Evolutionary conservation across 108 stramenopile genomes (phyloP), one percentile per base, ranked within the genome.

Genomic region (Cyclostephanos invisitatus): DNA sequence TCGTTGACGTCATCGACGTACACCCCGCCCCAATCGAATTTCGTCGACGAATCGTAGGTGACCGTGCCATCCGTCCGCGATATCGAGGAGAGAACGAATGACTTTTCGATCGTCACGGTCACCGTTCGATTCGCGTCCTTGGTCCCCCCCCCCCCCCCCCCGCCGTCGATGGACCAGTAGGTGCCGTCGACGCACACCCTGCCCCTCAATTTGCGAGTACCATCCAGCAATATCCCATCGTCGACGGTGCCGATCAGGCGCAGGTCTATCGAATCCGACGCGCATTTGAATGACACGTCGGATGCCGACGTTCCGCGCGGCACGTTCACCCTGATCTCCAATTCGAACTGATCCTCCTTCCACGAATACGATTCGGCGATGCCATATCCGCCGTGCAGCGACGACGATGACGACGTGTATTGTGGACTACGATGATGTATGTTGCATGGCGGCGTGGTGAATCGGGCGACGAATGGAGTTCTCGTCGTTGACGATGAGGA

Each of bases 1-100:
- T 94, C 93, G 10, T 69, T 81, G 25, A 87, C 86, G 70, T 94
- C 92, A 40, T 91, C 71, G 14, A 68, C 68, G 61, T 88, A 94
- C 10, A 92, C 60, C 9, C 93, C 93, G 40, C 87, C 87, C 93
- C 93, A 94, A 56, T 94, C 93, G 68, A 89, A 92, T 10, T 89
- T 88, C 38, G 89, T 78, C n/a, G 55, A 28, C n/a, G 58, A 9
- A 51, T 78, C 78, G 50, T 67, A 78, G 9, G 78, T 78, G 36
- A 56, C 36, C 7, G 46, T 53, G 5, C 80, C 80, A 17, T 63
- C 71, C 56, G 15, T 15, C 44, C 0, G 0, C 7, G 36, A 15
- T 1, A 71, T 37, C 0, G 71, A 72, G 21, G 51, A 67, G 5
- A 68, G 74, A 18, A 70, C 70, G 58, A 76, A 76, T 28, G 70